phyloP scores from a whole-genome alignment of 371 early-diverging fungal species.

The Mortierella sp. region DNA sequence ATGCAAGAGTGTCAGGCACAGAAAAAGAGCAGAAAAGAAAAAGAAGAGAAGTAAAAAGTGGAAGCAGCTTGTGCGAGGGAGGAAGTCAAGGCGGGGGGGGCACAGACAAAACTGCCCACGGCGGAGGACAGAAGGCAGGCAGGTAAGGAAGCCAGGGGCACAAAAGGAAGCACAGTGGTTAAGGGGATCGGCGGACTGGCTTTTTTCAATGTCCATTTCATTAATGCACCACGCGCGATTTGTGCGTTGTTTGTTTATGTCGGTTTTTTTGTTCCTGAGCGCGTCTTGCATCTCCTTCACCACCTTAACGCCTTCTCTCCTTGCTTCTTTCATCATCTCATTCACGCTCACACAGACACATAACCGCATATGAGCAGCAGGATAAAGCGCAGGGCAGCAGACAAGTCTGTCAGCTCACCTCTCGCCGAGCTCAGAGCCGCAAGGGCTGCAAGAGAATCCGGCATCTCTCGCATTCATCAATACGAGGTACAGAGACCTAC shows the following conservation, averaged over 20 bases:
- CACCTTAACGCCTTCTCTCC: neutral
- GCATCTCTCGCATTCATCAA: constrained; percentile 46
- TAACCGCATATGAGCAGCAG: constrained; percentile 31
- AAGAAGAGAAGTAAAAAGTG: neutral
- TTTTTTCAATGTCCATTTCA: neutral
- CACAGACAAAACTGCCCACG: neutral
- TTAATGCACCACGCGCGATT: neutral
- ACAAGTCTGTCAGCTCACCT: constrained; percentile 21
- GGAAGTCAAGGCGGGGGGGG: neutral
- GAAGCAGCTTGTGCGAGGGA: neutral
- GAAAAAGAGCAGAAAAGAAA: neutral
- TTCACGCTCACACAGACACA: constrained; percentile 5
- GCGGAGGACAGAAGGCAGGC: no score
- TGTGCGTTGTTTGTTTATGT: constrained; percentile 5
- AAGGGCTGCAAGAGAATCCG: constrained; percentile 29
- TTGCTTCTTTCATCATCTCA: neutral
- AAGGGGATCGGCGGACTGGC: constrained; percentile 5
- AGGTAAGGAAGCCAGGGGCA: no score
- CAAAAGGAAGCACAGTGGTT: neutral
- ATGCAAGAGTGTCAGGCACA: constrained; percentile 2
- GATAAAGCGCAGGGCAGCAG: constrained; percentile 42
- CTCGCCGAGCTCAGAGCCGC: constrained; percentile 30
- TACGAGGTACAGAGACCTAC: constrained; percentile 29
- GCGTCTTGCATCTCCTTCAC: neutral
- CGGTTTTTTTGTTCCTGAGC: constrained; percentile 12